Percentiles rank a stretch among this genome's conserved stretches.
Conservation (phyloP, 495 filamentous ascomycete genomes). For the Tuber indicum region DNA sequence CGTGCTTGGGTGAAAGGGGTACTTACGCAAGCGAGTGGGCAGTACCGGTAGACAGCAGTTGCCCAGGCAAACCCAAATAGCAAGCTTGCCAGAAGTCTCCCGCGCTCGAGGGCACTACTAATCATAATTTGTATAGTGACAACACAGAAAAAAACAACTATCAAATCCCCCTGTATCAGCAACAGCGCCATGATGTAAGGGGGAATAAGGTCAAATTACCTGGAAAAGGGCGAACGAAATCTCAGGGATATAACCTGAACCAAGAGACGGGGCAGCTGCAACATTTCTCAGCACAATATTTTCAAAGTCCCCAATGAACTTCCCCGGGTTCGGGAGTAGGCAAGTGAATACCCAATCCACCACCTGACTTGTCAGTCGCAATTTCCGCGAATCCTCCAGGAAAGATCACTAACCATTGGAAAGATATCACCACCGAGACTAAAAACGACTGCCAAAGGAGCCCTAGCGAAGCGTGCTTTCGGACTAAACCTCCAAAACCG, state of each 20-base stretch:
- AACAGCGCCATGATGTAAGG: neutral
- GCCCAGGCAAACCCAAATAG: constrained; percentile 57
- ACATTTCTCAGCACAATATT: constrained; percentile 54
- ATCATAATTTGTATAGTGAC: constrained; percentile 51
- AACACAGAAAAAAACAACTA: constrained; percentile 50
- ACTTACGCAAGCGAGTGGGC: constrained; percentile 49
- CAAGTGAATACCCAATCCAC: constrained; percentile 55
- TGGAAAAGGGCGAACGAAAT: constrained; percentile 56
- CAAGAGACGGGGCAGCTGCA: constrained; percentile 49
- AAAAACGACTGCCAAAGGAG: constrained; percentile 53
- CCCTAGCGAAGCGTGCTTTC: constrained; percentile 52
- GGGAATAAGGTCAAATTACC: constrained; percentile 11
- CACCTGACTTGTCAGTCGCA: constrained; percentile 52
- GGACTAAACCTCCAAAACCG: constrained; percentile 51
- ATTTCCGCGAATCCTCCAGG: neutral
- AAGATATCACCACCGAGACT: constrained; percentile 43
- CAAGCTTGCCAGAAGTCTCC: constrained; percentile 52
- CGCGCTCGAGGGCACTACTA: constrained; percentile 53
- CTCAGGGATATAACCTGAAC: constrained; percentile 49
- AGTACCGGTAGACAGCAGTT: constrained; percentile 51
- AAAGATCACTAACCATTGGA: neutral
- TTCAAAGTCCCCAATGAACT: constrained; percentile 52
- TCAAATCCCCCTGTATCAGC: neutral
- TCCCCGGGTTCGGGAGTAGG: constrained; percentile 49
- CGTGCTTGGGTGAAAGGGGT: neutral